Conservation (phyloP, 2,329 filamentous ascomycete genomes). For the Cordyceps farinosa region DNA sequence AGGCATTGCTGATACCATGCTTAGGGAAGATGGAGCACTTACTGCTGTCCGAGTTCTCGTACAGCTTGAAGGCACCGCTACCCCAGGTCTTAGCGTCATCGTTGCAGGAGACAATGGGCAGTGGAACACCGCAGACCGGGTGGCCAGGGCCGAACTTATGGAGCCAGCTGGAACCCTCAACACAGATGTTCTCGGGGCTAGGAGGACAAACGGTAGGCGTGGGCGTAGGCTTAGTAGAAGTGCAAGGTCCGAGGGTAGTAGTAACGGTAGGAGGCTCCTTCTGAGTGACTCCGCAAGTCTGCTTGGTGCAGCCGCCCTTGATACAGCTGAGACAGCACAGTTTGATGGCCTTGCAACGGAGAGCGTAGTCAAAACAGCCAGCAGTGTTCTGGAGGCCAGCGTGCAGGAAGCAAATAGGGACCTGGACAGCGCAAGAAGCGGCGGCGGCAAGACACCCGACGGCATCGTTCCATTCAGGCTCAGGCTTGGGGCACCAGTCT, state of each 20-base stretch:
- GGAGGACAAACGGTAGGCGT: constrained; percentile 14
- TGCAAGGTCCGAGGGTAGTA: constrained; percentile 4
- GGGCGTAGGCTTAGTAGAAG: background rate
- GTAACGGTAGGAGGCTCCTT: constrained; percentile 4
- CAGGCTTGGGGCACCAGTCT: constrained; percentile 11
- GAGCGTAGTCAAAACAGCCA: constrained; percentile 11
- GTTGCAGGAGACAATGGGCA: constrained; percentile 16
- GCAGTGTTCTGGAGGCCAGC: background rate
- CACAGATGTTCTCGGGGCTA: constrained; percentile 15
- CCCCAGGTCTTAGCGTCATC: constrained; percentile 1
- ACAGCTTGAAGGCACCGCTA: constrained; percentile 10
- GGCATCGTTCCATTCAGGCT: constrained; percentile 6
- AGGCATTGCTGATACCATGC: constrained; percentile 9
- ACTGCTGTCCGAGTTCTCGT: background rate
- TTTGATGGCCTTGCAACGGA: constrained; percentile 8
- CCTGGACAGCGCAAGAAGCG: constrained; percentile 1
- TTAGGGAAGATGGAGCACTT: constrained; percentile 13
- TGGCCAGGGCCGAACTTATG: constrained; percentile 13
- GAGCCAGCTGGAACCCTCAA: constrained; percentile 12
- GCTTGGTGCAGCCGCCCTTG: constrained; percentile 13
- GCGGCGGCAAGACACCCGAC: background rate
- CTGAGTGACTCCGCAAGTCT: background rate
- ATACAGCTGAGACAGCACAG: constrained; percentile 10
- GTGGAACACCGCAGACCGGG: constrained; percentile 14
- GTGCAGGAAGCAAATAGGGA: constrained; percentile 6